phyloP scores from a whole-genome alignment of 805 yeast species.

The Kazachstania viticola region DNA sequence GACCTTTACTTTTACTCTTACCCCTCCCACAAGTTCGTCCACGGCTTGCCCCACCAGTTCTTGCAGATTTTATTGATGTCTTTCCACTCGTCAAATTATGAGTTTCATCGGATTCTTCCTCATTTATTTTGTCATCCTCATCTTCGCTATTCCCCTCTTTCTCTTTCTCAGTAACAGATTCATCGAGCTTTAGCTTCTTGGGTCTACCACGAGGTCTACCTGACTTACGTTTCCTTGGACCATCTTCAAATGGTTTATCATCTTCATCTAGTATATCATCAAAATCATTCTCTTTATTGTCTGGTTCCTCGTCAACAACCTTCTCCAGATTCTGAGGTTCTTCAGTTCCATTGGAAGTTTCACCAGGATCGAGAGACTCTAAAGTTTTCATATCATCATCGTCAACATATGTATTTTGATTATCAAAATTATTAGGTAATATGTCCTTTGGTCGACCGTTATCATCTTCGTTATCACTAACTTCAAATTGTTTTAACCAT shows the following conservation, averaged over 20 bases:
- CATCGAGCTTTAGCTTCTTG: constrained; percentile 14
- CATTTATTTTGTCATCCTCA: background rate
- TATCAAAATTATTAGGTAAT: constrained; percentile 34
- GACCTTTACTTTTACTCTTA: constrained; percentile 13
- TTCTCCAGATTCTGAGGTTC: background rate
- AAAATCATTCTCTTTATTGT: background rate
- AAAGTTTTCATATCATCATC: constrained; percentile 4
- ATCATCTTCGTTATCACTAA: constrained; percentile 65
- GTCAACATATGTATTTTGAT: constrained; percentile 7
- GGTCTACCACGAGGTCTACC: constrained; percentile 12
- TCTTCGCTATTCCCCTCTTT: background rate
- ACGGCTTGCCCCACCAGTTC: constrained; percentile 11
- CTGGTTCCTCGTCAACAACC: too few relatives aligned
- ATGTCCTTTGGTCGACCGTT: too few relatives aligned
- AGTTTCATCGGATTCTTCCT: background rate
- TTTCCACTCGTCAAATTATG: constrained; percentile 11
- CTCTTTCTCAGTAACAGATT: constrained; percentile 2
- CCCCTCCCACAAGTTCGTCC: constrained; percentile 12
- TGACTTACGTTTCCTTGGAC: constrained; percentile 12
- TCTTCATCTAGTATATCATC: constrained; percentile 2
- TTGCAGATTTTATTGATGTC: constrained; percentile 18
- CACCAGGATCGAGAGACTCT: constrained; percentile 24
- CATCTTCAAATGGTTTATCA: constrained; percentile 3
- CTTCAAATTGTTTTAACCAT: constrained; percentile 48
- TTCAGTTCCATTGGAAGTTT: constrained; percentile 25